Percentiles rank a stretch among this genome's conserved stretches.
Evolutionary conservation across 108 stramenopile genomes (phyloP).

Genomic region (Nannochloropsis granulata): DNA sequence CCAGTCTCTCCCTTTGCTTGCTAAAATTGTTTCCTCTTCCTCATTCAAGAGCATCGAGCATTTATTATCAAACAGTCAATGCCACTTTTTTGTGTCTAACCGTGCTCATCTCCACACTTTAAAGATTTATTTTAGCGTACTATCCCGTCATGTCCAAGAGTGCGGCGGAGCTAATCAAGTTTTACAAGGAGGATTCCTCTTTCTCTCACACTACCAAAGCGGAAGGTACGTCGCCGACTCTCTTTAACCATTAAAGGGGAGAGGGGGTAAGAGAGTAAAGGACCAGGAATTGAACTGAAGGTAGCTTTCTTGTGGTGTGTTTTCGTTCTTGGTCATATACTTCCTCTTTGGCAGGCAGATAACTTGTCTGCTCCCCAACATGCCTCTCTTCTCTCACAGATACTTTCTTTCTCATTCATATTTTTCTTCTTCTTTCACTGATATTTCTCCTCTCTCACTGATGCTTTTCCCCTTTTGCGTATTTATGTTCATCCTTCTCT

Average conservation of each 20-base stretch:
- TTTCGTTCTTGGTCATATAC: background rate
- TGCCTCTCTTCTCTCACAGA: background rate
- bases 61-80: too few species aligned
- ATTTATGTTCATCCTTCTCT: too few species aligned
- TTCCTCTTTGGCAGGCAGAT: background rate
- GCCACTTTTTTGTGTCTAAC: too few species aligned
- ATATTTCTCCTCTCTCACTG: too few species aligned
- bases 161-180: background rate
- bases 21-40: too few species aligned
- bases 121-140: background rate
- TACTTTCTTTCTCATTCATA: too few species aligned
- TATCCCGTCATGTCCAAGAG: background rate
- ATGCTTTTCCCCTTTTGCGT: too few species aligned
- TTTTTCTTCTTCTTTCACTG: too few species aligned
- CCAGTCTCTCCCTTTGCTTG: too few species aligned
- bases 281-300: background rate
- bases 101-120: background rate
- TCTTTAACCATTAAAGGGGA: too few species aligned
- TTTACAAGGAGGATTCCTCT: background rate
- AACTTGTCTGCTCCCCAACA: background rate
- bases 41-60: too few species aligned
- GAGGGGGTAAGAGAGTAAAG: background rate
- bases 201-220: background rate
- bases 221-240: background rate
- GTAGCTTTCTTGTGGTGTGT: background rate